Base-by-base conservation (phyloP, 2,329 filamentous ascomycete genomes). In the Scedosporium aurantiacum region DNA sequence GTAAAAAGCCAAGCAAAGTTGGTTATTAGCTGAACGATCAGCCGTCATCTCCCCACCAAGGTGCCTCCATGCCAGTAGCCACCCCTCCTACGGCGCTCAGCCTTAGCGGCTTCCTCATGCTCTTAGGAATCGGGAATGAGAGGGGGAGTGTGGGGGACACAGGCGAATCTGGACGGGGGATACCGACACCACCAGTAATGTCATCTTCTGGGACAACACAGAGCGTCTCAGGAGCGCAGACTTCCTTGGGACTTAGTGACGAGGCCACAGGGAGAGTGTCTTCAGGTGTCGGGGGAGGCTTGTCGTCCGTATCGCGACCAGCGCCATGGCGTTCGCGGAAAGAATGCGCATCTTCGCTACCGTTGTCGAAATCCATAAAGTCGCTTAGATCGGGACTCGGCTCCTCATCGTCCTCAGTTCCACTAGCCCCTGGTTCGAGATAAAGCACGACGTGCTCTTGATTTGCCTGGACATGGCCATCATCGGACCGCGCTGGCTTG, bases 11-110 rank as follows among this genome's bases (percentile, higher is more conserved):
- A 62, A 50, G 23, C 21, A 32, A 28, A 61, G 47, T n/a, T 10
- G 32, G 27, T 16, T 25, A 21, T 23, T n/a, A n/a, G 14, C 18
- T 10, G 23, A 12, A 41, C 45, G 23, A 63, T 69, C 64, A 71
- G 60, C 70, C 74, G 50, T 78, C 74, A 57, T 78, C 74, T n/a
- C 73, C 75, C 75, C 73, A 76, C 67, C 69, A 73, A 2, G 72
- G 71, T 41, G 70, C 66, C 6, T 71, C 70, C 4, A 67, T 67
- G 27, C 66, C 65, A 6, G 21, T 54, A 27, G 4, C 23, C 2
- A 68, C 64, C 23, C 65, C 65, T 18, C 75, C 75, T 16, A 77
- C 74, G 1, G 75, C 75, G 59, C 75, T 76, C 52, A 77, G 66
- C 4, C 78, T 73, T 10, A 75, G 76, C 58, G 72, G 71, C 66